Percentiles rank a stretch among this genome's conserved stretches.
Evolutionary conservation across 305 asterid genomes (phyloP).

Genomic region (Solanum hybrid): DNA sequence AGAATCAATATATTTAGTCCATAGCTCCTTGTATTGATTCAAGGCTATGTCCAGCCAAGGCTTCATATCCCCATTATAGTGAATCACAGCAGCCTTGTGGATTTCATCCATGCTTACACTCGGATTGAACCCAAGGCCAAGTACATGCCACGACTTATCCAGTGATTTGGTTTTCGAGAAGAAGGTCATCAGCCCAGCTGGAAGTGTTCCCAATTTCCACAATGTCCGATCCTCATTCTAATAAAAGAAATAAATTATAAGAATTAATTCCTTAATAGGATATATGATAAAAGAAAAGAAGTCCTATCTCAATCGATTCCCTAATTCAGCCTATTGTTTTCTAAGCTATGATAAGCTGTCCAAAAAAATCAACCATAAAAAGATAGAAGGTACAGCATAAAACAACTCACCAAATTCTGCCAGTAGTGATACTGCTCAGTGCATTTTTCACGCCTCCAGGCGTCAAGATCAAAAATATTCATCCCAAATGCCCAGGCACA

Average conservation of each 20-base stretch:
- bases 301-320: background rate
- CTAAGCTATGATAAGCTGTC: background rate
- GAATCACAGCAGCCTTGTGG: slow-evolving; percentile 61
- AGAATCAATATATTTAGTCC: slow-evolving; percentile 70
- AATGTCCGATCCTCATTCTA: slow-evolving; percentile 54
- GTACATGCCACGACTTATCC: slow-evolving; percentile 65
- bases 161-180: slow-evolving; percentile 48
- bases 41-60: slow-evolving; percentile 81
- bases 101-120: slow-evolving; percentile 70
- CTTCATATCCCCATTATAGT: slow-evolving; percentile 72
- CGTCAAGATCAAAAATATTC: slow-evolving; percentile 68
- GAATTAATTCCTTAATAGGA: background rate
- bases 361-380: background rate
- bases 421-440: slow-evolving; percentile 61
- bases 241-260: background rate
- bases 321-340: background rate
- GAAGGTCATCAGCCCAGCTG: slow-evolving; percentile 57
- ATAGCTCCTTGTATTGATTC: slow-evolving; percentile 61
- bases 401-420: slow-evolving; percentile 50
- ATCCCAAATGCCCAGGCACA: slow-evolving; percentile 82
- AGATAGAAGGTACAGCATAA: background rate
- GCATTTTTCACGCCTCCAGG: slow-evolving; percentile 55
- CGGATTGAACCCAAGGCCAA: slow-evolving; percentile 72
- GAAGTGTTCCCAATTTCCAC: slow-evolving; percentile 60
- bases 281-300: background rate